phyloP scores from a whole-genome alignment of 345 rosid genomes.

The Triadica sebifera region DNA sequence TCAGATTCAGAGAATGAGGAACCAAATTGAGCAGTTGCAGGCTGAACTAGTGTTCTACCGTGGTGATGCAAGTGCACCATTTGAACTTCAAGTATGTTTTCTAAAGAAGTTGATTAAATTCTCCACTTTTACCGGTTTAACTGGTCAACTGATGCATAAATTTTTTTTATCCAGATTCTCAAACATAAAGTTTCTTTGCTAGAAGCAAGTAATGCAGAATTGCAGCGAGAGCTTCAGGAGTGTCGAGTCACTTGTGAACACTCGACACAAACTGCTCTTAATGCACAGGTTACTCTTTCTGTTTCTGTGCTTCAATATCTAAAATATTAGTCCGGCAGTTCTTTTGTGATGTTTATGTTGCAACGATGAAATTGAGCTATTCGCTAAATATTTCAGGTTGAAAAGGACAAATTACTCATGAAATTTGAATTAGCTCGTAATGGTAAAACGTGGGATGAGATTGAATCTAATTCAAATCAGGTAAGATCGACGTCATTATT shows the following conservation, averaged over 20 bases:
- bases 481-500: slow-evolving; percentile 27
- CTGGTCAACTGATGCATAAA: slow-evolving; percentile 14
- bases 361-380: not conserved
- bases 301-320: slow-evolving; percentile 3
- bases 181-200: slow-evolving; percentile 81
- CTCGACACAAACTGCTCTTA: slow-evolving; percentile 66
- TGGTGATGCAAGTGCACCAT: slow-evolving; percentile 59
- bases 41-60: slow-evolving; percentile 79
- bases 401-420: slow-evolving; percentile 76
- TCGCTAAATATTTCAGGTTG: slow-evolving; percentile 50
- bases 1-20: slow-evolving; percentile 82
- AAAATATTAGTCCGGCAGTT: not conserved
- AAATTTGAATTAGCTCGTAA: slow-evolving; percentile 73
- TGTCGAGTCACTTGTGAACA: slow-evolving; percentile 68
- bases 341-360: not conserved
- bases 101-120: not conserved
- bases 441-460: slow-evolving; percentile 91
- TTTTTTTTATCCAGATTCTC: slow-evolving; percentile 51
- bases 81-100: slow-evolving; percentile 74
- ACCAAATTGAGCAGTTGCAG: slow-evolving; percentile 93
- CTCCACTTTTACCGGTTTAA: not conserved
- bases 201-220: slow-evolving; percentile 78
- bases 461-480: slow-evolving; percentile 54
- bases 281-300: slow-evolving; percentile 67
- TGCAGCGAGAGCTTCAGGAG: slow-evolving; percentile 72